A percentile compares a stretch with the other conserved stretches of the same genome.
Evolutionary conservation across 1,284 basidiomycete genomes (phyloP).

Genomic region (Porogramme epimiltina): DNA sequence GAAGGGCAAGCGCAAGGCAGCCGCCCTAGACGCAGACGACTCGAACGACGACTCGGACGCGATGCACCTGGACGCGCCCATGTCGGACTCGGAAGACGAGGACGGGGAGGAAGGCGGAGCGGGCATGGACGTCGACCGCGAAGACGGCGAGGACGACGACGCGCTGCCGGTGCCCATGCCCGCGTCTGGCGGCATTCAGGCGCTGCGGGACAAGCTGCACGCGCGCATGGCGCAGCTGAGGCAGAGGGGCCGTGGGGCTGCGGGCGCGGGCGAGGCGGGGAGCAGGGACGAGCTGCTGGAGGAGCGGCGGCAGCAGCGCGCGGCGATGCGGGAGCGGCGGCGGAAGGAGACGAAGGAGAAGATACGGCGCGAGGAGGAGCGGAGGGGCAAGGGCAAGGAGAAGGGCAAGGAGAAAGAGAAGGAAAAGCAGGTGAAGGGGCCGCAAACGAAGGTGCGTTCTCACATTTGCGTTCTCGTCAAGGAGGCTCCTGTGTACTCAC

Average conservation of each 20-base stretch:
- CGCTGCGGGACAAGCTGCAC: constrained; percentile 80
- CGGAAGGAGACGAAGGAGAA: constrained; percentile 86
- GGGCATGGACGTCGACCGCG: constrained; percentile 19
- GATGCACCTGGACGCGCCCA: constrained; percentile 34
- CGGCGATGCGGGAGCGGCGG: constrained; percentile 80
- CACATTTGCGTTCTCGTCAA: not conserved
- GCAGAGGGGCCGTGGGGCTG: constrained; percentile 36
- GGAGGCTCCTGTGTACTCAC: constrained; percentile 3
- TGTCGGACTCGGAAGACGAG: constrained; percentile 33
- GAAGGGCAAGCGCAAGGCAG: constrained; percentile 47
- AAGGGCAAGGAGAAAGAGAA: constrained; percentile 47
- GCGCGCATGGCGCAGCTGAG: constrained; percentile 75
- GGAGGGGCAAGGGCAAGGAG: constrained; percentile 46
- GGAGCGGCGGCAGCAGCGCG: constrained; percentile 74
- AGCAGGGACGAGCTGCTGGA: constrained; percentile 82
- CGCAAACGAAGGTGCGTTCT: constrained; percentile 51
- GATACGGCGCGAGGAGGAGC: constrained; percentile 60
- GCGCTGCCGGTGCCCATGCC: constrained; percentile 65
- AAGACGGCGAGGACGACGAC: too few species aligned
- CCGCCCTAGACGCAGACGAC: constrained; percentile 37
- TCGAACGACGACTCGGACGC: constrained; percentile 39
- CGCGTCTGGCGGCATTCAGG: constrained; percentile 62
- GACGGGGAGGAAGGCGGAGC: constrained; percentile 30
- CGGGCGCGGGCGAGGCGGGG: constrained; percentile 44
- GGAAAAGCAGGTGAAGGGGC: constrained; percentile 43